phyloP scores from a whole-genome alignment of 2,329 filamentous ascomycete genomes.

The Penicillium rolfsii region DNA sequence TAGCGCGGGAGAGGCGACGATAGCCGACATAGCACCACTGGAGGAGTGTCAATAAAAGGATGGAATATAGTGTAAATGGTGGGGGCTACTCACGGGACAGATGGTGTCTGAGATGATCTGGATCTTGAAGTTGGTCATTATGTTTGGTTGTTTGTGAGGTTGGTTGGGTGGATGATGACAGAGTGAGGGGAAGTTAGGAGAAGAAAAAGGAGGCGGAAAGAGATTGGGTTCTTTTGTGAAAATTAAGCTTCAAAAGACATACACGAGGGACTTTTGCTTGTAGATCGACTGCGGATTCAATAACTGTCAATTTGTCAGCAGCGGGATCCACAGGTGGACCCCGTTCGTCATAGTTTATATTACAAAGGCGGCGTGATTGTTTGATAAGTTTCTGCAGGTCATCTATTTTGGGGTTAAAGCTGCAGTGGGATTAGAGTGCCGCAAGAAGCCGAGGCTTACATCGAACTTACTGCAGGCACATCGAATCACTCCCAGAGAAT shows the following conservation, averaged over 20 bases:
- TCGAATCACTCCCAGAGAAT: background rate
- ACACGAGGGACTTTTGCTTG: background rate
- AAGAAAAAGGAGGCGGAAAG: no score
- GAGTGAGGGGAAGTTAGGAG: background rate
- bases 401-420: background rate
- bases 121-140: slow-evolving; percentile 76
- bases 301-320: slow-evolving; percentile 23
- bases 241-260: background rate
- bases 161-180: background rate
- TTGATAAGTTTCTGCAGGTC: no score
- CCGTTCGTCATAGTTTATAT: background rate
- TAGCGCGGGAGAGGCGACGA: slow-evolving; percentile 72
- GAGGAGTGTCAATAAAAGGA: slow-evolving; percentile 8
- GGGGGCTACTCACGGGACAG: slow-evolving; percentile 60
- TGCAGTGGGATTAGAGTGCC: background rate
- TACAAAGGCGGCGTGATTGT: background rate
- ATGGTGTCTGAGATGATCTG: slow-evolving; percentile 79
- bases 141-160: slow-evolving; percentile 1
- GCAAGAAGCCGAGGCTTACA: background rate
- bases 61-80: background rate
- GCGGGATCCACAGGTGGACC: background rate
- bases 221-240: background rate
- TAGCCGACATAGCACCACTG: slow-evolving; percentile 77
- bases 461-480: background rate
- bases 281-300: slow-evolving; percentile 9